Evolutionary conservation across 2,329 filamentous ascomycete genomes (phyloP), one percentile per base, ranked within the genome.

Genomic region (Neonectria neomacrospora): DNA sequence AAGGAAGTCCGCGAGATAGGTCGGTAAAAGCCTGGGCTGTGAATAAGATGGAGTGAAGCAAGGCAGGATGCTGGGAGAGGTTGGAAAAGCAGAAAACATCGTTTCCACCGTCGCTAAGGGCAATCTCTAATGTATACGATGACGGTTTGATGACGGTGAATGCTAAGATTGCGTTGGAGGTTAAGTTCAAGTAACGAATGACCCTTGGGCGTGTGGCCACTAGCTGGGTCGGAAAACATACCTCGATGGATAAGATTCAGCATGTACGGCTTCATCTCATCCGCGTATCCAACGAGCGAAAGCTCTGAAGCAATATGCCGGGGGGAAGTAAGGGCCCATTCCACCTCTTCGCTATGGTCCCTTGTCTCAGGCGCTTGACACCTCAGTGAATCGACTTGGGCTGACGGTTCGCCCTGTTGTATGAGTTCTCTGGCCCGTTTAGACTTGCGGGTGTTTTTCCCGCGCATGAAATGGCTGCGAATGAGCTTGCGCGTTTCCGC

Each of bases 381-480:
- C 1, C n/a, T 22, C 30, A 20, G n/a, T 50, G 47, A 50, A 44
- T 32, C 23, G 14, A 3, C 18, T 37, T 45, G 56, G n/a, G 58
- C 41, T 5, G 14, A 14, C 4, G 41, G 2, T 3, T 10, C 23
- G 5, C 30, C 14, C 5, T 47, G 23, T 8, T 42, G 22, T 16
- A 41, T 45, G 14, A 54, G 32, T 42, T 60, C 56, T 34, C 50
- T 54, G 41, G 50, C 28, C 14, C 50, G 52, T 61, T 60, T 55
- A 9, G 54, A 23, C 30, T 54, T 58, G 14, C 71, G 65, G 14
- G 61, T 67, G 30, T 74, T 74, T 52, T 73, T 74, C 3, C 70
- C 72, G 14, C 71, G 70, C 73, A 74, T 74, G 10, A 73, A 71
- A 71, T 74, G 70, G 60, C 73, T 72, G 42, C 73, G 71, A 41